Base-by-base conservation (phyloP, 192 early-diverging fungal genomes). In the Polychytrium aggregatum region DNA sequence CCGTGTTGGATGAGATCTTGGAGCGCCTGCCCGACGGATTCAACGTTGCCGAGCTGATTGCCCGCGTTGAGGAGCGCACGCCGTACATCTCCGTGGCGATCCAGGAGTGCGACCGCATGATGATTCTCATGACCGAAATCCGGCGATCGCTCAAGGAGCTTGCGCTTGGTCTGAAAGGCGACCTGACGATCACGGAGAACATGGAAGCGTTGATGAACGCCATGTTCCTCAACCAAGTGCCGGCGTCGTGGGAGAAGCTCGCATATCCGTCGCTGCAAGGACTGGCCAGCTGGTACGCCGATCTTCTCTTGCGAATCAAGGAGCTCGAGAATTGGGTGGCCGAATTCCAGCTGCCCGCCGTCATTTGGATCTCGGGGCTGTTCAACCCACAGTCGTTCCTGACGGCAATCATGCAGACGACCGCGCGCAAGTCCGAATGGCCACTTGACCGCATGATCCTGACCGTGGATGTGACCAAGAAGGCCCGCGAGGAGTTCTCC, bases 381-480 rank as follows among this genome's bases (percentile, higher is more conserved):
- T 81, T 81, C 56, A 79, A 79, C 57, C 78, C 78, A n/a, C 78
- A 81, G 55, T 81, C 78, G 5, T 81, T 81, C 67, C 57, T 81
- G 16, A 81, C 78, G 0, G 78, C 78, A 34, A 75, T 81, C 60
- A 81, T 81, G 78, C 78, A 81, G 53, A 81, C 78, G 1, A 81
- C 78, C 1, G 78, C 78, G 16, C 57, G 78, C 33, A 79, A 79
- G 59, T 73, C 63, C 45, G 78, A 81, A 55, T 79, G 76, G 78
- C 78, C 78, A 1, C 47, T 81, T 11, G 78, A 81, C 51, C 57
- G 76, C 11, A 79, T 81, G 78, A 56, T 76, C 16, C 57, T 81
- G 25, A 69, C 72, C 11, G 78, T 81, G 0, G 78, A 81, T 47
- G 76, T 81, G 8, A 79, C 72, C 13, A 81, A 81, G 45, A 81